Percentiles rank a stretch among this genome's conserved stretches.
Evolutionary conservation across 148 eudicot species (phyloP).

Genomic region (Silene conica): DNA sequence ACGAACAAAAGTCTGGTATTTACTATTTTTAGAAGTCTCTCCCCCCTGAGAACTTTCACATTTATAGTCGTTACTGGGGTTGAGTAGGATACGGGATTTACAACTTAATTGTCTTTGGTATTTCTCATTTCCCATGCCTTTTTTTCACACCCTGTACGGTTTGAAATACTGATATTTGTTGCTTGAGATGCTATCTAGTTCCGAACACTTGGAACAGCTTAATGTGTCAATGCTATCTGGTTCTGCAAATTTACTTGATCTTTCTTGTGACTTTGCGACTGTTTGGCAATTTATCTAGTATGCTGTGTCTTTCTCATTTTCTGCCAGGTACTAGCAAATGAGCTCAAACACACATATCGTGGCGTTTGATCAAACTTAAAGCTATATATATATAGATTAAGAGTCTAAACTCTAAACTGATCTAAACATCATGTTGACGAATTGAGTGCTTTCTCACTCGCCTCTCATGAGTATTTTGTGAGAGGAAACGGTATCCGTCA

Average conservation of each 20-base stretch:
- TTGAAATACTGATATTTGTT: conserved; percentile 14
- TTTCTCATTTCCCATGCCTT: background rate
- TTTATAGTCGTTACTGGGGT: background rate
- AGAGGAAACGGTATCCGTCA: too few relatives aligned
- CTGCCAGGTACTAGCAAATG: too few relatives aligned
- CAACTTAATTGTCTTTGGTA: conserved; percentile 2
- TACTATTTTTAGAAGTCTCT: background rate
- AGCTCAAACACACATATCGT: too few relatives aligned
- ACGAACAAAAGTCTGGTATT: conserved; percentile 3
- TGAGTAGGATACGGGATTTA: conserved; percentile 9
- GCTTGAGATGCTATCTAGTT: background rate
- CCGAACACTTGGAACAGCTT: background rate
- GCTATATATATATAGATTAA: too few relatives aligned
- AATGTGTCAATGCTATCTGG: background rate
- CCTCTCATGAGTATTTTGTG: too few relatives aligned
- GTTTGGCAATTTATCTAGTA: too few relatives aligned
- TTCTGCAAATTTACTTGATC: background rate
- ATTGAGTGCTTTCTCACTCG: too few relatives aligned
- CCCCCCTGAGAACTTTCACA: background rate
- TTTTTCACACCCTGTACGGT: conserved; percentile 3
- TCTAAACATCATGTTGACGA: too few relatives aligned
- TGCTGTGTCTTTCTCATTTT: too few relatives aligned
- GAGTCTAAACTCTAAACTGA: too few relatives aligned
- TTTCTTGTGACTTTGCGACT: too few relatives aligned
- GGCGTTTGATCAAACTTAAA: too few relatives aligned